Evolutionary conservation across 768 basidiomycete genomes (phyloP).

Genomic region (Leccinum boreale): DNA sequence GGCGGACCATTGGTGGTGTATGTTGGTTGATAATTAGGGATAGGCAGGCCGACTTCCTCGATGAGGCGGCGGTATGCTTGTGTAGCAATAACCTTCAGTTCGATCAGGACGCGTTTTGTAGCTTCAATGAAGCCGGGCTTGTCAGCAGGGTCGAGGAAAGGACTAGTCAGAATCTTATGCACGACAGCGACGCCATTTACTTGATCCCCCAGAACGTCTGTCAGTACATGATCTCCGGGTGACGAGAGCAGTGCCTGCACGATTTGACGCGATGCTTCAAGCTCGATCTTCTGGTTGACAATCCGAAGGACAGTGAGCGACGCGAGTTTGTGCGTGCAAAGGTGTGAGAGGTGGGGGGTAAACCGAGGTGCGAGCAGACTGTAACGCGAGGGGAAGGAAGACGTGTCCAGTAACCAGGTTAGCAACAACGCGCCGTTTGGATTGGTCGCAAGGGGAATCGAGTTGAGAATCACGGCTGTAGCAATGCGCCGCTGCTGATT

Average conservation of each 20-base stretch:
- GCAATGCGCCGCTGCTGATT: conserved; percentile 95
- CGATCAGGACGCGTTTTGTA: conserved; percentile 85
- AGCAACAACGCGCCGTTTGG: conserved; percentile 94
- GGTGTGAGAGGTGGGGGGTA: conserved; percentile 92
- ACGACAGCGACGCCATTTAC: conserved; percentile 93
- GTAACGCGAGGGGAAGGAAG: conserved; percentile 94
- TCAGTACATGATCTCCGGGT: conserved; percentile 83
- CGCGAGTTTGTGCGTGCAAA: conserved; percentile 97
- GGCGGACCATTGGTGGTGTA: conserved; percentile 62
- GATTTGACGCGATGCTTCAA: conserved; percentile 80
- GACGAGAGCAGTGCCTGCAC: conserved; percentile 91
- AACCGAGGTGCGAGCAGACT: conserved; percentile 92
- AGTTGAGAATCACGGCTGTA: conserved; percentile 92
- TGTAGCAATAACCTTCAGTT: conserved; percentile 89
- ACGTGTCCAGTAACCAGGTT: conserved; percentile 96
- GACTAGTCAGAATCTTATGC: conserved; percentile 87
- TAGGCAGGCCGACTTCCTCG: conserved; percentile 90
- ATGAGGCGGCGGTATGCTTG: conserved; percentile 92
- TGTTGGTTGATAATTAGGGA: conserved; percentile 82
- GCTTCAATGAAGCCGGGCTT: conserved; percentile 76
- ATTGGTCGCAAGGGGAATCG: conserved; percentile 95
- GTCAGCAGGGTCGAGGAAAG: conserved; percentile 72
- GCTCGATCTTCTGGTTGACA: conserved; percentile 94
- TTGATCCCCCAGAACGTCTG: conserved; percentile 93
- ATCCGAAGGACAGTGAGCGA: conserved; percentile 93